phyloP scores from a whole-genome alignment of 345 rosid genomes.

The Syzygium jambos region DNA sequence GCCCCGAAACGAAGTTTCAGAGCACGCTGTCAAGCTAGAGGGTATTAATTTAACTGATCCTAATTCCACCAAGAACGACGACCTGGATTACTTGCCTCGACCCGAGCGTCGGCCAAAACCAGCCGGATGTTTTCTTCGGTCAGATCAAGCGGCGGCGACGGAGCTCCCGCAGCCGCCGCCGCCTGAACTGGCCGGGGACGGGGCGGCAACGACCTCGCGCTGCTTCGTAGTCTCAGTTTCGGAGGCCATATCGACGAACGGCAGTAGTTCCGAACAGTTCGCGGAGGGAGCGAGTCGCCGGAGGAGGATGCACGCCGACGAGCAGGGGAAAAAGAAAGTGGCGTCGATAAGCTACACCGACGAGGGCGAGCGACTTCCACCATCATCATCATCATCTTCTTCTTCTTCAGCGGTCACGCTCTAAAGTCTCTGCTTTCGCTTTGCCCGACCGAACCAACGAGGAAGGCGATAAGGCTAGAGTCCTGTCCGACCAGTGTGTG shows the following conservation, averaged over 20 bases:
- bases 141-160: conserved; percentile 68
- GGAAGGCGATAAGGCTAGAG: neutral
- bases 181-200: neutral
- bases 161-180: conserved; percentile 37
- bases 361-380: neutral
- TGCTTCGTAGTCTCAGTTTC: neutral
- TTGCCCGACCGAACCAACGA: neutral
- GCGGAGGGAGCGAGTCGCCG: neutral
- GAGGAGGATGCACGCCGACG: neutral
- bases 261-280: neutral
- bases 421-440: neutral
- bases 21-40: neutral
- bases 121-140: conserved; percentile 71
- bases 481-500: neutral
- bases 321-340: neutral
- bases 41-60: neutral
- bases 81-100: conserved; percentile 34
- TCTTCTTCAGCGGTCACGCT: neutral
- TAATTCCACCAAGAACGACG: neutral
- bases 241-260: neutral
- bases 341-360: neutral
- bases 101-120: conserved; percentile 64
- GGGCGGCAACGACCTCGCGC: neutral
- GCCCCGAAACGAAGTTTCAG: neutral
- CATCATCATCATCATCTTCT: neutral